A percentile compares a stretch with the other conserved stretches of the same genome.
phyloP scores from a whole-genome alignment of 768 basidiomycete genomes.

The Strobilomyces confusus region DNA sequence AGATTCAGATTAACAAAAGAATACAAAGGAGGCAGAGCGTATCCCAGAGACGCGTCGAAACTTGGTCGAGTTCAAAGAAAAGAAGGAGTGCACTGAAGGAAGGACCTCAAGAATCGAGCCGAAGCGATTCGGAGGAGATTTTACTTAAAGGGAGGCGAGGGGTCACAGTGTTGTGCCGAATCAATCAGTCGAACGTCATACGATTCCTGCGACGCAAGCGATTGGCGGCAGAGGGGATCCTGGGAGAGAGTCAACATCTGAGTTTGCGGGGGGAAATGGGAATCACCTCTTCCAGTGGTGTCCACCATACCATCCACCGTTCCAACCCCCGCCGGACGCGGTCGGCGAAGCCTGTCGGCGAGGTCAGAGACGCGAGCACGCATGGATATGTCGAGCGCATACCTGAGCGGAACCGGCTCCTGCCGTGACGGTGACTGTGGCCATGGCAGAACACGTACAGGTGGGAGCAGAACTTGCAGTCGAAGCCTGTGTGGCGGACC shows the following conservation, averaged over 20 bases:
- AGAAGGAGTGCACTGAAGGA: not conserved
- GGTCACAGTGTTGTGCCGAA: too few relatives aligned
- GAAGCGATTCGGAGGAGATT: not conserved
- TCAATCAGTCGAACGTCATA: not conserved
- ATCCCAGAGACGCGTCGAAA: not conserved
- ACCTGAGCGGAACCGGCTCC: conserved; percentile 14
- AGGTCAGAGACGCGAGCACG: not conserved
- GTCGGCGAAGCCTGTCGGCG: not conserved
- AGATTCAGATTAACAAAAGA: too few relatives aligned
- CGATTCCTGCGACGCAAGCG: conserved; percentile 9
- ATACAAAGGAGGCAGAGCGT: not conserved
- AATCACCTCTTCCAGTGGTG: conserved; percentile 4
- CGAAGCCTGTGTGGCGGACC: not conserved
- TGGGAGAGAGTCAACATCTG: not conserved
- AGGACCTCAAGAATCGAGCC: not conserved
- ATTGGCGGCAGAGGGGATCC: not conserved
- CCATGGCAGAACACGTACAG: not conserved
- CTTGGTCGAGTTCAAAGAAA: not conserved
- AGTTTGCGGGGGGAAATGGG: not conserved
- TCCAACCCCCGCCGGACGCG: not conserved
- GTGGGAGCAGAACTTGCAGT: conserved; percentile 1
- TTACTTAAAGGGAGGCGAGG: too few relatives aligned
- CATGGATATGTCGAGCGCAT: too few relatives aligned
- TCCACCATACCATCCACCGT: not conserved
- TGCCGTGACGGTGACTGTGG: conserved; percentile 20